Evolutionary conservation across 768 basidiomycete genomes (phyloP), one percentile per base, ranked within the genome.

Genomic region (Leccinum truebloodii): DNA sequence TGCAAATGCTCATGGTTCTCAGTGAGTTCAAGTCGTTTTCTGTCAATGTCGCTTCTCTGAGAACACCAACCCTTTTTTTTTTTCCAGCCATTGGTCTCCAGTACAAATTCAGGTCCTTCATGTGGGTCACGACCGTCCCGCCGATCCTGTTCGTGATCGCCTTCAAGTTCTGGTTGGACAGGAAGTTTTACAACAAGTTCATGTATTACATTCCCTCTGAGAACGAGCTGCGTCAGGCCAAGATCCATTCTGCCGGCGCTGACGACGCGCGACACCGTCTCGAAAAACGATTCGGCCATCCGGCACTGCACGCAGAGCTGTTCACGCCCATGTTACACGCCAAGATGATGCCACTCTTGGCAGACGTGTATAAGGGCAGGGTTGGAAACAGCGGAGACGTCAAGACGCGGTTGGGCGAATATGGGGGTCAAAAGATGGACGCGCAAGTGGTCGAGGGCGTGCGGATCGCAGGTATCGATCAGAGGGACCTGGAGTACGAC

Each of bases 281-380:
- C 32, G 88, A 88, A 77, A 94, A 88, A 71, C 88, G 96, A 30
- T 99, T 98, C 76, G 92, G 95, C 1, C 97, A 99, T 72, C 95
- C 97, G 1, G 91, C 95, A 16, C 80, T 99, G 52, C 86, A 94
- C 65, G 76, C 83, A 13, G 93, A 95, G 56, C 80, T 96, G 51
- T 92, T 95, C 76, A 93, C 92, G 6, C 92, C 90, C 0, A 90
- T 92, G 90, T 73, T 94, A 54, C 92, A 93, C 66, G 86, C 88
- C 63, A 88, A 86, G 73, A 90, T 93, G 89, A 87, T 91, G 83
- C 87, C 83, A 7, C 77, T 94, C 24, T 78, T 94, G 22, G 75
- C 79, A 37, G 83, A 93, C 61, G 89, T 94, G 28, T 94, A 92
- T 69, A 76, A 81, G 44, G 92, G 92, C 65, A 88, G 86, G 72